Conservation (phyloP, 139 green algal genomes). For the Tetradesmus lagerheimii region DNA sequence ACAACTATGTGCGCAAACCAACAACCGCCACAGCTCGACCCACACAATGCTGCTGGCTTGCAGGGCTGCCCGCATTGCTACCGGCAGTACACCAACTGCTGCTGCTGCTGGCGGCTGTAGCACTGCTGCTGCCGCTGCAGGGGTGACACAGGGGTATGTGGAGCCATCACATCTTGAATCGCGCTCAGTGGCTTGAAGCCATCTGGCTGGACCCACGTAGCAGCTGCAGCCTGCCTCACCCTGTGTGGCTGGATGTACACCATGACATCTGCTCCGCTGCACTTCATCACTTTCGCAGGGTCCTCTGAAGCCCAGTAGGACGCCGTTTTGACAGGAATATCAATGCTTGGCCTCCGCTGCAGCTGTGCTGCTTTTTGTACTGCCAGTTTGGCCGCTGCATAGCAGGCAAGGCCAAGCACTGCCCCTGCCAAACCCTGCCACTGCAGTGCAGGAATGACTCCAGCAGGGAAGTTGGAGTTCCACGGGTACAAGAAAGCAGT, state of each 20-base stretch:
- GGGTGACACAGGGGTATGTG: background rate
- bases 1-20: no score
- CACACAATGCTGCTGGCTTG: no score
- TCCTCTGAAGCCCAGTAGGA: background rate
- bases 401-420: background rate
- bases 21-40: no score
- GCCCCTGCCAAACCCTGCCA: background rate
- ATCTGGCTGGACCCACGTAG: background rate
- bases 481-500: background rate
- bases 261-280: background rate
- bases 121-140: background rate
- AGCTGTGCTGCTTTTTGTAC: background rate
- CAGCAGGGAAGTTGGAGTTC: background rate
- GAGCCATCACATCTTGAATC: background rate
- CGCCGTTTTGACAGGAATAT: background rate
- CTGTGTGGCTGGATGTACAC: background rate
- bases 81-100: background rate
- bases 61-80: no score
- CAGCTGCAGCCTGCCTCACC: background rate
- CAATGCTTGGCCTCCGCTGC: background rate
- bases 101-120: background rate
- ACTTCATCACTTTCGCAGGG: background rate
- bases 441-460: background rate
- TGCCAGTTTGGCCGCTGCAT: no score
- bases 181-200: background rate